Percentiles rank a stretch among this genome's conserved stretches.
Evolutionary conservation across 139 green algal species (phyloP).

Genomic region (Chlamydomonas asymmetrica): DNA sequence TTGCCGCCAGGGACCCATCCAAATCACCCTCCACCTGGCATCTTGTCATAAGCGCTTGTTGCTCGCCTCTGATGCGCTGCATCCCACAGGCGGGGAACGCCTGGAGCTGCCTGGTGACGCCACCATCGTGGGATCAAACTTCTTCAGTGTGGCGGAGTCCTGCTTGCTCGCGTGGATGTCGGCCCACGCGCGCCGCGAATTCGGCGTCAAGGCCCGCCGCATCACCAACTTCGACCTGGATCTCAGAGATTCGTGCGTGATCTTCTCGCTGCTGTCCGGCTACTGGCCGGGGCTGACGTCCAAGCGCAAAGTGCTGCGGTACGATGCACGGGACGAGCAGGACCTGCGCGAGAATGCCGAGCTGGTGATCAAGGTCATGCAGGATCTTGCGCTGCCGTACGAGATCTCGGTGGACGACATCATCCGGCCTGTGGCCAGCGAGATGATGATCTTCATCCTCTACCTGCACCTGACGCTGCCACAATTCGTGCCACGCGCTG

Average conservation of each 20-base stretch:
- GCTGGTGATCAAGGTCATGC: conserved; percentile 58
- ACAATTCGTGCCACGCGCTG: conserved; percentile 64
- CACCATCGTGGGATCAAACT: conserved; percentile 53
- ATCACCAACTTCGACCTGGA: conserved; percentile 45
- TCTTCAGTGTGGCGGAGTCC: conserved; percentile 66
- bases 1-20: no score
- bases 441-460: conserved; percentile 63
- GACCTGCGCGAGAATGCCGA: conserved; percentile 53
- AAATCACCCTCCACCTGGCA: no score
- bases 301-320: conserved; percentile 20
- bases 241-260: conserved; percentile 25
- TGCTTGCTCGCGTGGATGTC: conserved; percentile 72
- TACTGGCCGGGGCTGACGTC: conserved; percentile 62
- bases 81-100: not conserved
- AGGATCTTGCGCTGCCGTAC: conserved; percentile 58
- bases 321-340: conserved; percentile 25
- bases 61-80: no score
- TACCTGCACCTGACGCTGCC: conserved; percentile 75
- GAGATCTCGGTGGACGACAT: conserved; percentile 56
- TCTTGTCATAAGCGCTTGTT: no score
- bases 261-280: conserved; percentile 62
- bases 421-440: conserved; percentile 28
- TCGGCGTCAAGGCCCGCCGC: conserved; percentile 36
- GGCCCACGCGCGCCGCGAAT: conserved; percentile 42
- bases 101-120: conserved; percentile 42